Evolutionary conservation across 768 basidiomycete species (phyloP).

Genomic region (Tephrocybe sp.): DNA sequence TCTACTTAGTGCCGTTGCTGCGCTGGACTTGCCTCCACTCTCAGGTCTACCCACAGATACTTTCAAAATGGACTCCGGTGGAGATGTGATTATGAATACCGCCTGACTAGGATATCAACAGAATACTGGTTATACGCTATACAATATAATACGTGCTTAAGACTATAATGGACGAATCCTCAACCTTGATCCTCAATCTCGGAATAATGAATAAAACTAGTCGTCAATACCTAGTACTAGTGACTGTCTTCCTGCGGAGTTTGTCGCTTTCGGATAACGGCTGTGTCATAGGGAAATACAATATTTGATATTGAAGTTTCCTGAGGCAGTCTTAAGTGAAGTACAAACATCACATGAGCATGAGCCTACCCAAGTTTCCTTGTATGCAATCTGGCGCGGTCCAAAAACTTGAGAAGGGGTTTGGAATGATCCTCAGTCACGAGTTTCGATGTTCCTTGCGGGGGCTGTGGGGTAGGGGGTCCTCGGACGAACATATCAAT

Average conservation of each 20-base stretch:
- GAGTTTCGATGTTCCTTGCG: background rate
- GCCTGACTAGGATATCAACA: conserved; percentile 18
- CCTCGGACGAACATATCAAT: conserved; percentile 6
- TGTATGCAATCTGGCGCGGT: conserved; percentile 14
- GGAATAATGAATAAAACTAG: background rate
- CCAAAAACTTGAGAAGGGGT: conserved; percentile 5
- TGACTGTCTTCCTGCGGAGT: conserved; percentile 46
- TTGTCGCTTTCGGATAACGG: conserved; percentile 59
- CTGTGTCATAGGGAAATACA: conserved; percentile 73
- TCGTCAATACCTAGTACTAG: conserved; percentile 37
- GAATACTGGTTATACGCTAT: background rate
- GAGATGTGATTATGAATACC: conserved; percentile 46
- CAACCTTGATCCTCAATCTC: background rate
- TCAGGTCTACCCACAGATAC: conserved; percentile 23
- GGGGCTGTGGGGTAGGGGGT: background rate
- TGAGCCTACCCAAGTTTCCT: conserved; percentile 18
- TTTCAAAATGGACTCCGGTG: conserved; percentile 25
- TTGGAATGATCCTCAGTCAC: conserved; percentile 10
- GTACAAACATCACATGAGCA: background rate
- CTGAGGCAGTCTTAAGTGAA: conserved; percentile 26
- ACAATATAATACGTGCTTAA: background rate
- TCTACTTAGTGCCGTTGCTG: conserved; percentile 68
- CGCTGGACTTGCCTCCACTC: conserved; percentile 59
- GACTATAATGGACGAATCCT: background rate
- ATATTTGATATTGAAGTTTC: conserved; percentile 70